phyloP scores from a whole-genome alignment of 495 filamentous ascomycete species.

The Talaromyces nanjingensis region DNA sequence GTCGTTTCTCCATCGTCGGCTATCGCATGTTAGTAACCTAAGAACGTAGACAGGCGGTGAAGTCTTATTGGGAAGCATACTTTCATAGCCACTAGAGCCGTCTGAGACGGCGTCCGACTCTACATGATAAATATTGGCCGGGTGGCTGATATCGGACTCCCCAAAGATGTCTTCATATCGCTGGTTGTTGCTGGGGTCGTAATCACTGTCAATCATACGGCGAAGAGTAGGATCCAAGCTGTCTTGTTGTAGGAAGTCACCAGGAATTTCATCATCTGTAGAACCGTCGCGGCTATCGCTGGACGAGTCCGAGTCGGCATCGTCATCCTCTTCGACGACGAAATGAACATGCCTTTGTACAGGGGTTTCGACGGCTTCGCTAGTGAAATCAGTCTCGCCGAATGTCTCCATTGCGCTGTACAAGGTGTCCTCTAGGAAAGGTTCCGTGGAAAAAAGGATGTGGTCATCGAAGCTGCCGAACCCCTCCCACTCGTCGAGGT shows the following conservation, averaged over 20 bases:
- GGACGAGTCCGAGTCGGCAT: slow-evolving; percentile 40
- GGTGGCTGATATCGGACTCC: slow-evolving; percentile 36
- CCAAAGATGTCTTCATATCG: slow-evolving; percentile 40
- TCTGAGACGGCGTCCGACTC: slow-evolving; percentile 47
- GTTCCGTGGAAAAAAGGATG: slow-evolving; percentile 37
- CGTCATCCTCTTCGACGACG: slow-evolving; percentile 32
- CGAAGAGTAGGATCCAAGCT: slow-evolving; percentile 61
- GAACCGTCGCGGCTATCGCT: slow-evolving; percentile 36
- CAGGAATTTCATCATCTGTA: slow-evolving; percentile 55
- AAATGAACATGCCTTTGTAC: slow-evolving; percentile 45
- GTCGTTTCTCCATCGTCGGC: slow-evolving; percentile 79
- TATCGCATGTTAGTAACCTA: slow-evolving; percentile 47
- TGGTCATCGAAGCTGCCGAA: slow-evolving; percentile 44
- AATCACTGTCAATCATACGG: slow-evolving; percentile 58
- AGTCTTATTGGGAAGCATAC: slow-evolving; percentile 37
- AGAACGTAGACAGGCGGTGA: slow-evolving; percentile 1
- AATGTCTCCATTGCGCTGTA: slow-evolving; percentile 41
- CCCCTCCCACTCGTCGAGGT: slow-evolving; percentile 51
- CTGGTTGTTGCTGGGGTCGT: slow-evolving; percentile 33
- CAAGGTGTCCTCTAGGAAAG: slow-evolving; percentile 46
- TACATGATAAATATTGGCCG: slow-evolving; percentile 42
- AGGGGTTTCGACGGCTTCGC: slow-evolving; percentile 35
- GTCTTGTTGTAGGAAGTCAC: slow-evolving; percentile 67
- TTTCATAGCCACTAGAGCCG: slow-evolving; percentile 72
- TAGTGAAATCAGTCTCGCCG: slow-evolving; percentile 36